phyloP scores from a whole-genome alignment of 495 filamentous ascomycete genomes.

The Aspergillus haitiensis region DNA sequence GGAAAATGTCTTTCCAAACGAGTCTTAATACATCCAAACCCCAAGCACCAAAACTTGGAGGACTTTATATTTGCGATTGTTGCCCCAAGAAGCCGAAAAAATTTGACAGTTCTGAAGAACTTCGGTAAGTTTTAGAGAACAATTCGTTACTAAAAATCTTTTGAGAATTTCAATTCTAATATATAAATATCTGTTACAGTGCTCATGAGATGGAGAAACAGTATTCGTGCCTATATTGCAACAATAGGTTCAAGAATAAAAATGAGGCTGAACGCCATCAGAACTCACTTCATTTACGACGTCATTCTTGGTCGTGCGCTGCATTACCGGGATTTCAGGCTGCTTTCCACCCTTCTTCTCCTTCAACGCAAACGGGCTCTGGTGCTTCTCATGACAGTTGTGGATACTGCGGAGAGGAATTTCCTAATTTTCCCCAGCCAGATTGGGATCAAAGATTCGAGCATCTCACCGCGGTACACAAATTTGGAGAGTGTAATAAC shows the following conservation, averaged over 20 bases:
- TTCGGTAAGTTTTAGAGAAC: slow-evolving; percentile 63
- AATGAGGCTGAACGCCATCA: slow-evolving; percentile 98
- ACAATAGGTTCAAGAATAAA: slow-evolving; percentile 98
- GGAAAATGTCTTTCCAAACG: slow-evolving; percentile 46
- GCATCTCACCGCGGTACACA: slow-evolving; percentile 87
- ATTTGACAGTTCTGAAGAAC: slow-evolving; percentile 82
- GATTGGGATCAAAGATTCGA: slow-evolving; percentile 85
- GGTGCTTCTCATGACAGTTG: slow-evolving; percentile 68
- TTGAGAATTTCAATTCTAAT: not conserved
- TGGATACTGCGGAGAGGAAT: slow-evolving; percentile 95
- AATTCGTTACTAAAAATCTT: no score
- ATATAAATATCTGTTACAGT: slow-evolving; percentile 35
- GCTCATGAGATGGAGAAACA: slow-evolving; percentile 94
- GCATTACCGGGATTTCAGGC: slow-evolving; percentile 72
- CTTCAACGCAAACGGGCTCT: slow-evolving; percentile 37
- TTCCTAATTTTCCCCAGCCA: slow-evolving; percentile 64
- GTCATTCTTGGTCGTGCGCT: slow-evolving; percentile 97
- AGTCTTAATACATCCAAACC: slow-evolving; percentile 34
- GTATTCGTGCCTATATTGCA: slow-evolving; percentile 87
- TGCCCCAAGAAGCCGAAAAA: slow-evolving; percentile 99
- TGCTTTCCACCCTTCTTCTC: slow-evolving; percentile 75
- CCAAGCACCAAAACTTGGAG: slow-evolving; percentile 37
- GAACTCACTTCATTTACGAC: slow-evolving; percentile 90
- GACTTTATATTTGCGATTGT: slow-evolving; percentile 84
- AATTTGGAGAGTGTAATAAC: slow-evolving; percentile 97